Evolutionary conservation across 2,329 filamentous ascomycete species (phyloP), one percentile per base, ranked within the genome.

Genomic region (Colletotrichum sp.): DNA sequence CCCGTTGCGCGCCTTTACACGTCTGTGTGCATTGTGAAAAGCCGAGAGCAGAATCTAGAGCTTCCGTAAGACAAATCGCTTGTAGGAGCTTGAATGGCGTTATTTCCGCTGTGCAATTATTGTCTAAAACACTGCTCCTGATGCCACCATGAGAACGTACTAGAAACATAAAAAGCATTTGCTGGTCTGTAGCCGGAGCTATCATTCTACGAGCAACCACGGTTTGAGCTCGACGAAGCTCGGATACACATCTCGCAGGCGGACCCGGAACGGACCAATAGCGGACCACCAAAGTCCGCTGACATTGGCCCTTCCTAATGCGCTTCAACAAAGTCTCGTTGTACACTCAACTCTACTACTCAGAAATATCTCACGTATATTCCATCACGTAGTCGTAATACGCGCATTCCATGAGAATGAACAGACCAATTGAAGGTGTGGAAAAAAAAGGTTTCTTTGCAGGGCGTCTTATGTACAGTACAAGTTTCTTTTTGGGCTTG

Each of bases 391-490:
- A 24, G 0, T 52, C 12, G n/a, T 52, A 12, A 21, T 52, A 13
- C 44, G n/a, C 10, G 44, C 0, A 2, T 21, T 52, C n/a, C n/a
- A 21, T 6, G n/a, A 24, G 44, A 21, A 13, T 13, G 0, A 44
- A 49, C 44, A 21, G 10, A 52, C n/a, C 10, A 55, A 26, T 59
- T 2, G 9, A 59, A 36, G 3, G 24, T 10, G 6, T 15, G 7
- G 26, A 26, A 5, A 8, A 10, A 21, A 71, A 57, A 44, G 9
- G 18, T 12, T 70, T 70, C 57, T 72, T 67, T n/a, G 79, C 44
- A 52, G 76, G 24, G 32, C n/a, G 80, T 64, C 70, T 72, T 84
- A 82, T 81, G 78, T 84, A 83, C 81, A 82, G 57, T 59, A 52
- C 44, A 52, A 21, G 12, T 52, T 52, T 52, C 44, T 52, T 52